Evolutionary conservation across 495 filamentous ascomycete genomes (phyloP), one percentile per base, ranked within the genome.

Genomic region (Usnea hakonensis): DNA sequence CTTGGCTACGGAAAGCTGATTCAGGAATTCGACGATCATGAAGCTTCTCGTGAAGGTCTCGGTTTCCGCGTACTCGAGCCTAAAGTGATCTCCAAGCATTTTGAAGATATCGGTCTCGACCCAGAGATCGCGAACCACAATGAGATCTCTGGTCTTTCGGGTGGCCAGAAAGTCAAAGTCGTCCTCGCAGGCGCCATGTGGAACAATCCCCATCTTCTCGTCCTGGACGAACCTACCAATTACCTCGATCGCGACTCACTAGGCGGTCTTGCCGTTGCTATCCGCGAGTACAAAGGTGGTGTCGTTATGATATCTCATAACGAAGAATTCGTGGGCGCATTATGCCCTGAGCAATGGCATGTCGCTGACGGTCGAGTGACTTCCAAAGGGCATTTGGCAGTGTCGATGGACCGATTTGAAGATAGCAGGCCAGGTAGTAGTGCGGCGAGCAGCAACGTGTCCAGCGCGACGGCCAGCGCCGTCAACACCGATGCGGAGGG

Each of bases 231-330:
- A 77, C 94, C 94, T 36, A 97, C 94, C 75, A 98, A 98, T 80
- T 98, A 96, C 82, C 84, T 98, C 77, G 94, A 98, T 68, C 90
- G 94, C 67, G 95, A 98, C 77, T 95, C 91, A 0, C 86, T 98
- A 11, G 94, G 94, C 68, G 94, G 93, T 72, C 80, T 98, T 60
- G 92, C 94, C 23, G 92, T 95, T 38, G 94, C 94, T 61, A 97
- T 98, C 71, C 89, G 91, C 65, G 94, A 98, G 71, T 98, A 91
- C 84, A 93, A 90, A 75, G 94, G 94, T 63, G 94, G 94, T 72
- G 95, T 97, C 3, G 90, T 97, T 64, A 95, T 98, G 88, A 98
- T 98, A 71, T 97, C 92, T 67, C 94, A 98, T 79, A 97, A 97
- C 84, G 89, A 96, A 69, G 95, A 98, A 73, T 98, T 98, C 70